Conservation (phyloP, 345 rosid genomes). For the Rubroshorea leprosula region DNA sequence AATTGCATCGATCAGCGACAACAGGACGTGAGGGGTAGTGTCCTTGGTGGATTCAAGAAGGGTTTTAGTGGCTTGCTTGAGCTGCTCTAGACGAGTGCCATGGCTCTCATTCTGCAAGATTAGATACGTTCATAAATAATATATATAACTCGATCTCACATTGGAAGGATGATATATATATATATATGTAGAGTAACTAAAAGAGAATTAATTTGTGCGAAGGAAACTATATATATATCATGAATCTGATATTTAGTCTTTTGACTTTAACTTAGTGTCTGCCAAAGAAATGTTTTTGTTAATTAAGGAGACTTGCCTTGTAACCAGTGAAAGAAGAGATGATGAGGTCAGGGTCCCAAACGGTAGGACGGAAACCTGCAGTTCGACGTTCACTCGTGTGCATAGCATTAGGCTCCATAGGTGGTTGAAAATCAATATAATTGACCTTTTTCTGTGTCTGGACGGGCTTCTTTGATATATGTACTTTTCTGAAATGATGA, state of each 20-base stretch:
- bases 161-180: too few relatives aligned
- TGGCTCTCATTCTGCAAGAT: slow-evolving; percentile 11
- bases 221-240: too few relatives aligned
- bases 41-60: slow-evolving; percentile 1
- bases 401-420: background rate
- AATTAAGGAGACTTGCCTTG: background rate
- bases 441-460: background rate
- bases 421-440: background rate
- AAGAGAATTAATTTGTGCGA: too few relatives aligned
- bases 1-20: slow-evolving; percentile 10
- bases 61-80: slow-evolving; percentile 9
- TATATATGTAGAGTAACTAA: too few relatives aligned
- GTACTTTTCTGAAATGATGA: too few relatives aligned
- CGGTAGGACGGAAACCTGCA: background rate
- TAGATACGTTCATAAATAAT: background rate
- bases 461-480: too few relatives aligned
- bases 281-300: too few relatives aligned
- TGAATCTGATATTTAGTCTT: too few relatives aligned
- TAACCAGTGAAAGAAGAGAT: slow-evolving; percentile 1
- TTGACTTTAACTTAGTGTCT: too few relatives aligned
- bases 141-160: too few relatives aligned
- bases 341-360: slow-evolving; percentile 16
- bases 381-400: background rate
- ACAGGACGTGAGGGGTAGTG: background rate
- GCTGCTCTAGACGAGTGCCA: background rate